These are phyloP conservation scores for Aspergillus wentii DNA, from an alignment of 495 filamentous ascomycete genomes.

Conservation along the genomic window DNA sequence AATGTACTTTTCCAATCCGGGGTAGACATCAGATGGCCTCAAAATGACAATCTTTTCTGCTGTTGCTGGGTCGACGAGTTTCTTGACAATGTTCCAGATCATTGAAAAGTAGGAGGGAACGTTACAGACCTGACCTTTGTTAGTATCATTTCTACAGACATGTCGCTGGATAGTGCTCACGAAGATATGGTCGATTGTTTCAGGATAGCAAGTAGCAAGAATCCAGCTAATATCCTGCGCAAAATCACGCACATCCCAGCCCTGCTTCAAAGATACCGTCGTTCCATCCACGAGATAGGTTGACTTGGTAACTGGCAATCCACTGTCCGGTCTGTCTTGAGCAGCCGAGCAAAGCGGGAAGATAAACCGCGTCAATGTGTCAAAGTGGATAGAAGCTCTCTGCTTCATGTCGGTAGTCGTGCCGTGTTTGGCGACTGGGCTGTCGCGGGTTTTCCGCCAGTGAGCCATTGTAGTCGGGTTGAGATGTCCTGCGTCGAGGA, in stretches of 20 bases:
- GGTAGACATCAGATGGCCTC: conserved; percentile 8
- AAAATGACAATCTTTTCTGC: conserved; percentile 23
- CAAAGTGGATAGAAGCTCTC: conserved; percentile 17
- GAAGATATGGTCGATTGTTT: conserved; percentile 22
- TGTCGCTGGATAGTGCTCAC: conserved; percentile 9
- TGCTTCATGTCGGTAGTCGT: conserved; percentile 16
- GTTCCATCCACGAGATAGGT: conserved; percentile 23
- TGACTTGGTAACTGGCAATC: conserved; percentile 11
- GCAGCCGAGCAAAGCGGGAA: conserved; percentile 27
- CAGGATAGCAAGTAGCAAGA: conserved; percentile 26
- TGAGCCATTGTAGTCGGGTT: conserved; percentile 6
- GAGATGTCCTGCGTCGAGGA: conserved; percentile 18
- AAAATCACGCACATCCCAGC: conserved; percentile 20
- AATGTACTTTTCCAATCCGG: conserved; percentile 13
- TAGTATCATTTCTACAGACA: neutral
- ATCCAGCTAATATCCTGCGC: conserved; percentile 21
- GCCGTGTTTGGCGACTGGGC: conserved; percentile 1
- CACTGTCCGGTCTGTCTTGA: conserved; percentile 6
- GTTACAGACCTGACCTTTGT: conserved; percentile 20
- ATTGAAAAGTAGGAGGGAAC: conserved; percentile 18
- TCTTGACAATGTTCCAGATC: conserved; percentile 23
- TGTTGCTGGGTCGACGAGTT: conserved; percentile 21
- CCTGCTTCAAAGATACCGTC: conserved; percentile 18
- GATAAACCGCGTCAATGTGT: conserved; percentile 22
- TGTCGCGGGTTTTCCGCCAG: conserved; percentile 15